Base-by-base conservation (phyloP, 345 rosid species). In the Excoecaria agallocha region DNA sequence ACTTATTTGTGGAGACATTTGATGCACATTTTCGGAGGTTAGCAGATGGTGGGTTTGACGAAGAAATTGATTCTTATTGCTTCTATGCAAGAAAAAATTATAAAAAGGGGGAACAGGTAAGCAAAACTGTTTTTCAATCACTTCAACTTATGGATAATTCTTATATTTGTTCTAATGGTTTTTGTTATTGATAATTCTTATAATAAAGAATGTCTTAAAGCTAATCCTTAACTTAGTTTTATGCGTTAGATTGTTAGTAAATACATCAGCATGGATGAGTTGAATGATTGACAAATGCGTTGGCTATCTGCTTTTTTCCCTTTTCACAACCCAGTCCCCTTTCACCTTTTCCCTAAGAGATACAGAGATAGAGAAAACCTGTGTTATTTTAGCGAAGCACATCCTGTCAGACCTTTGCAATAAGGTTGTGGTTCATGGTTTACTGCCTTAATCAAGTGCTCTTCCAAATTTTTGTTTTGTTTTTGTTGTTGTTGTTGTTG, bases 41-140 rank as follows among this genome's bases (percentile, higher is more conserved):
- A 69, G 87, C 89, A 5, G 99, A 95, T 85, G 99, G 92, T 80
- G 89, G 89, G 45, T 93, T 84, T 22, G 86, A 91, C 76, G 98
- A 86, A 76, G 88, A 81, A 70, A 68, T 74, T 64, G 80, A 74
- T 64, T 87, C 96, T 4, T 93, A 95, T 80, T 95, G 97, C 83
- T 91, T 93, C 82, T 92, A 89, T 73, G 93, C 98, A 41, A 87
- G 86, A 82, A 82, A 81, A 77, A 84, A 76, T 76, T 91, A 93
- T 75, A 82, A 76, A 68, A 80, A 69, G 70, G 96, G 97, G 59
- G 86, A 90, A 63, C 98, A 92, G 98, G 98, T 94, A 87, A 1
- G 8, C 55, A 25, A 55, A n/a, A 76, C 11, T 70, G 70, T 39
- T 55, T 12, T 16, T 38, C 25, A 66, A 13, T 49, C 43, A 9